A percentile compares a stretch with the other conserved stretches of the same genome.
Conservation (phyloP, 805 yeast genomes). For the Candida adriatica region DNA sequence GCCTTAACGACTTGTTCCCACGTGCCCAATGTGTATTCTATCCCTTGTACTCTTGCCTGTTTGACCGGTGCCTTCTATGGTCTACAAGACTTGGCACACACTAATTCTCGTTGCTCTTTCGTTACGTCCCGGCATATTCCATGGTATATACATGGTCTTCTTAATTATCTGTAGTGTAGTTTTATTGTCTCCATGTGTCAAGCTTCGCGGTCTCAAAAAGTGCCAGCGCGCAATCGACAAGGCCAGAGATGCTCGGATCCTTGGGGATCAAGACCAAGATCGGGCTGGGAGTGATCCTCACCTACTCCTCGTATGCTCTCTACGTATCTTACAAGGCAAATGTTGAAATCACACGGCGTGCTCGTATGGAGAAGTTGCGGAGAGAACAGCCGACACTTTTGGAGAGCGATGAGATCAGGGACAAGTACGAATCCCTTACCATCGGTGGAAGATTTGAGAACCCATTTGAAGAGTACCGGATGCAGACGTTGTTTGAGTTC, state of each 20-base stretch:
- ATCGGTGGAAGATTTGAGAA: conserved; percentile 79
- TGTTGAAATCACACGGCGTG: conserved; percentile 42
- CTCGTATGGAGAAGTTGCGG: conserved; percentile 22
- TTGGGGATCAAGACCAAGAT: conserved; percentile 21
- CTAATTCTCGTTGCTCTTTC: too few species aligned
- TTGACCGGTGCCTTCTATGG: too few species aligned
- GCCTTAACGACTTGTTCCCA: background rate
- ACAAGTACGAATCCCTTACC: conserved; percentile 39
- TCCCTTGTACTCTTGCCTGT: too few species aligned
- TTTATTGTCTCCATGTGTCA: too few species aligned
- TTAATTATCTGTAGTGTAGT: too few species aligned
- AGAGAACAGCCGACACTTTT: conserved; percentile 4
- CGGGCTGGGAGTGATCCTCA: conserved; percentile 25
- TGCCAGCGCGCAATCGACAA: too few species aligned
- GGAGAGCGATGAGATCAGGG: conserved; percentile 3
- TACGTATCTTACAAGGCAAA: conserved; percentile 52
- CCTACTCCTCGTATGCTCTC: conserved; percentile 62
- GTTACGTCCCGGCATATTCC: too few species aligned
- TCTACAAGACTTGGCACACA: too few species aligned
- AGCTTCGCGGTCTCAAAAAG: too few species aligned
- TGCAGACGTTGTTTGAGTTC: conserved; percentile 86
- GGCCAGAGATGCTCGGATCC: conserved; percentile 5
- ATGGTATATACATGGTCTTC: too few species aligned
- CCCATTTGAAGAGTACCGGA: conserved; percentile 85
- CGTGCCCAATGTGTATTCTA: too few species aligned